Percentiles rank a stretch among this genome's conserved stretches.
Conservation (phyloP, 148 eudicot species). For the Cornus controversa region DNA sequence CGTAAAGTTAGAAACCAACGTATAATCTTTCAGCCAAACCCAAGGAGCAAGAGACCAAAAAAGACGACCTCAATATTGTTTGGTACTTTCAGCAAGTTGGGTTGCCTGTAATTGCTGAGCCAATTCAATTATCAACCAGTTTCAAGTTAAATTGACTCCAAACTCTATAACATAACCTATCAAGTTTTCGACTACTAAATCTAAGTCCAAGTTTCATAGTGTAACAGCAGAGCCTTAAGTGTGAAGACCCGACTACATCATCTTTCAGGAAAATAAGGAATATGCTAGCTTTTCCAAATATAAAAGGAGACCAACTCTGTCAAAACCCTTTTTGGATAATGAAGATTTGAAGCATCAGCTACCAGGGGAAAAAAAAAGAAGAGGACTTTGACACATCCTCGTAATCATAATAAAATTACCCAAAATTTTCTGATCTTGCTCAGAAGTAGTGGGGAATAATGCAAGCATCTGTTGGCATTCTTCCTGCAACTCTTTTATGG, state of each 20-base stretch:
- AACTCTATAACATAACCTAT: not conserved
- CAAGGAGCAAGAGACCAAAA: too few species aligned
- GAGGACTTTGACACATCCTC: not conserved
- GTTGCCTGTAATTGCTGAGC: not conserved
- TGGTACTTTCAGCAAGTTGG: not conserved
- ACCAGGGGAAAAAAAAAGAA: too few species aligned
- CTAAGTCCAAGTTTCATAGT: not conserved
- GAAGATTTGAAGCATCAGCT: not conserved
- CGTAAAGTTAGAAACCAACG: not conserved
- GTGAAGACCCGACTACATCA: not conserved
- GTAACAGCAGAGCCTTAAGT: not conserved
- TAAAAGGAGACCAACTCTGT: not conserved
- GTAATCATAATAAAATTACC: slow-evolving; percentile 40
- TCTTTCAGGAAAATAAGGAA: not conserved
- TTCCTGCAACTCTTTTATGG: slow-evolving; percentile 81
- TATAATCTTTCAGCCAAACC: not conserved
- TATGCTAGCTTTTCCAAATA: not conserved
- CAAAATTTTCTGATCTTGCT: slow-evolving; percentile 73
- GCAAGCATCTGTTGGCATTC: slow-evolving; percentile 83
- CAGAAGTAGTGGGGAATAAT: slow-evolving; percentile 63
- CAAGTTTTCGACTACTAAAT: not conserved
- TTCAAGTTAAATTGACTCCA: slow-evolving; percentile 8
- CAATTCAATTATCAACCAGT: not conserved
- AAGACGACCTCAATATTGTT: too few species aligned
- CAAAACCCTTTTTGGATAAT: not conserved